Evolutionary conservation across 257 asterid genomes (phyloP).

Genomic region (Rehmannia glutinosa): DNA sequence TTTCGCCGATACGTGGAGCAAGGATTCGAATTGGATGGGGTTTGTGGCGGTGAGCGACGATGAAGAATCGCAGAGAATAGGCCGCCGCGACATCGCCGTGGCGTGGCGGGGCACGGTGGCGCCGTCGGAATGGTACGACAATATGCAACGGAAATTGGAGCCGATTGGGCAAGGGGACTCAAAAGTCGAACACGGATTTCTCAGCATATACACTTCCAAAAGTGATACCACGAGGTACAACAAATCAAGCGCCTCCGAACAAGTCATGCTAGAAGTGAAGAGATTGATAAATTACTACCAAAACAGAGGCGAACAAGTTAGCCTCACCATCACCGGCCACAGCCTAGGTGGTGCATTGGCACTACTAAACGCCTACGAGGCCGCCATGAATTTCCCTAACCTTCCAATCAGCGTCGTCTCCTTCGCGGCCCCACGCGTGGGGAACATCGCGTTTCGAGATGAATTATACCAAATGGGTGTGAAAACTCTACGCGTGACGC

Average conservation of each 20-base stretch:
- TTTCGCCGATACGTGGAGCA: constrained; percentile 58
- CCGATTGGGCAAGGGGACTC: constrained; percentile 58
- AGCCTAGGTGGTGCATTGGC: constrained; percentile 78
- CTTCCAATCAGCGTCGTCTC: constrained; percentile 53
- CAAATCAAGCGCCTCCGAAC: constrained; percentile 69
- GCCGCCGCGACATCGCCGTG: constrained; percentile 64
- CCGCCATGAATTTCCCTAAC: constrained; percentile 51
- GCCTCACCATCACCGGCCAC: constrained; percentile 76
- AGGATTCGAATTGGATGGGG: constrained; percentile 81
- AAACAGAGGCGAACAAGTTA: constrained; percentile 41
- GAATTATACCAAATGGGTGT: constrained; percentile 60
- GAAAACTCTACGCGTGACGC: constrained; percentile 49
- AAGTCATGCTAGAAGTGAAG: constrained; percentile 54
- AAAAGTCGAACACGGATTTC: constrained; percentile 69
- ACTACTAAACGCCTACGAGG: constrained; percentile 70
- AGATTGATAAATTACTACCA: constrained; percentile 34
- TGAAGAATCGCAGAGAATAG: constrained; percentile 51
- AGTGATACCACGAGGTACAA: constrained; percentile 56
- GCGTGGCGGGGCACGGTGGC: constrained; percentile 82
- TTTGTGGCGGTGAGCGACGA: constrained; percentile 66
- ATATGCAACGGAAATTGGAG: constrained; percentile 56
- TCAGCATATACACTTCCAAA: constrained; percentile 70
- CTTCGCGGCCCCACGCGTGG: constrained; percentile 75
- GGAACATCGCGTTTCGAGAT: constrained; percentile 75
- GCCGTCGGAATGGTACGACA: constrained; percentile 77